Evolutionary conservation across 257 asterid species (phyloP).

Genomic region (Solanum phureja): DNA sequence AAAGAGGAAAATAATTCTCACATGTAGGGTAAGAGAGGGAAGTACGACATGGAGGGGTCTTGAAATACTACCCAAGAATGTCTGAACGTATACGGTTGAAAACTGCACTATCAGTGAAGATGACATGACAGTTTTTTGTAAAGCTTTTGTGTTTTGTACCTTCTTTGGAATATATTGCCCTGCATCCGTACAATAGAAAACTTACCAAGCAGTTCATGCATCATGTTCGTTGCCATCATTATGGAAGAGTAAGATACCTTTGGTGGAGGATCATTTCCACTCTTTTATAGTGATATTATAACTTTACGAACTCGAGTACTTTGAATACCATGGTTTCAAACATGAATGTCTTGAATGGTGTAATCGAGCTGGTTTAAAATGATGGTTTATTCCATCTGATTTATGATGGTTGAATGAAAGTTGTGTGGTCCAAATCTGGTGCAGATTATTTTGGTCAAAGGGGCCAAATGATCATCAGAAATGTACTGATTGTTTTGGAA

Average conservation of each 20-base stretch:
- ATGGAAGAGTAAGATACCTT: background rate
- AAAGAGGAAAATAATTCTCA: background rate
- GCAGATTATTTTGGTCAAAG: background rate
- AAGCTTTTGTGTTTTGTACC: background rate
- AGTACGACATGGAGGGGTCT: background rate
- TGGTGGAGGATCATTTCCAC: background rate
- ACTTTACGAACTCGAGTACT: background rate
- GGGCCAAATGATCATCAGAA: background rate
- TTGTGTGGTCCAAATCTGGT: background rate
- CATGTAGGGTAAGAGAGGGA: background rate
- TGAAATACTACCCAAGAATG: background rate
- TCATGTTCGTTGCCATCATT: background rate
- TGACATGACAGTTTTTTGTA: background rate
- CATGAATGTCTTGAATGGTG: background rate
- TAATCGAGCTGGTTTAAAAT: background rate
- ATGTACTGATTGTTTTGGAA: background rate
- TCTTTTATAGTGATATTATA: background rate
- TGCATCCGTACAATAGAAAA: background rate
- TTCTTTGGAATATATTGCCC: background rate
- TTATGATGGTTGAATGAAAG: background rate
- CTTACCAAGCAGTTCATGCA: background rate
- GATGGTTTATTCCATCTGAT: background rate
- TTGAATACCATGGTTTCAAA: background rate
- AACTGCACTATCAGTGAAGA: background rate
- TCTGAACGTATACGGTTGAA: background rate